Base-by-base conservation (phyloP, 768 basidiomycete genomes). In the Pluteus cervinus region DNA sequence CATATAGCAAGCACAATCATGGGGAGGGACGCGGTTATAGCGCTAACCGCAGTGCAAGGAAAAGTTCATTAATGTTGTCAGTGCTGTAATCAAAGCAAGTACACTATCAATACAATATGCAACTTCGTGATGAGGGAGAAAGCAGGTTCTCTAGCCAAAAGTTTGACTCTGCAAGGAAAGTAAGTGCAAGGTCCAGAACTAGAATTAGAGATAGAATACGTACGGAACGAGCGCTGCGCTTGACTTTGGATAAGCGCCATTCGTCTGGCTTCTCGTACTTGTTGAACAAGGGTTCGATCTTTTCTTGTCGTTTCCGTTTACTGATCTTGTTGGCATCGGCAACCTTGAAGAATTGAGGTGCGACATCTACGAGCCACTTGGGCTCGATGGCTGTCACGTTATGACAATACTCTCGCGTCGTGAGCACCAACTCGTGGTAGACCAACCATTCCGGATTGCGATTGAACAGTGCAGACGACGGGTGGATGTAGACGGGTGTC, bases 401-500 rank as follows among this genome's bases (percentile, higher is more conserved):
- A 51, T 88, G 84, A 57, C 84, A 88, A 54, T 88, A 96, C 61
- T 91, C 88, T 51, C 92, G 78, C n/a, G 96, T 96, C 9, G 96
- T 98, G 45, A 98, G 68, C 37, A 98, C 83, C 51, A 99, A 59
- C 58, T 98, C 96, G 57, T 99, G 90, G 63, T 99, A 94, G 32
- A 93, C 81, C 26, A 88, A 65, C 90, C 92, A 96, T 61, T 98
- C 94, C 0, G 96, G 96, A 25, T 86, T 84, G 25, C 93, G 81
- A 55, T 99, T 97, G 74, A 98, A 99, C 14, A 99, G 69, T 4
- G 92, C 87, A 3, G 91, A 93, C 2, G 94, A 94, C 0, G 92
- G 96, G 62, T 99, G 96, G 38, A 99, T 91, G 61, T 94, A 98
- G 34, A 99, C 93, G 0, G 94, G 96, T n/a, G 96, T 98, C 23